Conservation (phyloP, 139 green algal species). For the Zygnema cylindricum region DNA sequence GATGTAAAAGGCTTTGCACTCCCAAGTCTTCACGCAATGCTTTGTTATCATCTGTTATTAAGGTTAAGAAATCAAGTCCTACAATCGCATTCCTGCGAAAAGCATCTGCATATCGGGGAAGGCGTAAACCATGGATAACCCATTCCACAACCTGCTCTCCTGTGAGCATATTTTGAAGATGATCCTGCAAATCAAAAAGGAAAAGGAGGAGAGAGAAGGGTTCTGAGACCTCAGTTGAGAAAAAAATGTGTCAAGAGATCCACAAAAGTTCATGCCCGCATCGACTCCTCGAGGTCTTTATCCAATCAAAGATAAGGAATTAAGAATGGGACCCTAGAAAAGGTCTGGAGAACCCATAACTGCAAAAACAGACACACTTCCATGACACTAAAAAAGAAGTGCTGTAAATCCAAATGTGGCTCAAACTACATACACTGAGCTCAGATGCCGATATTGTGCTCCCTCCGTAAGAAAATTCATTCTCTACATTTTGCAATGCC, state of each 20-base stretch:
- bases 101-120: conserved; percentile 56
- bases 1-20: conserved; percentile 48
- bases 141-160: conserved; percentile 54
- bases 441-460: conserved; percentile 44
- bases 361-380: conserved; percentile 7
- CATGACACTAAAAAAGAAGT: not conserved
- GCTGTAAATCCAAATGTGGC: not conserved
- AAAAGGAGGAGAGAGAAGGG: not conserved
- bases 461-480: conserved; percentile 35
- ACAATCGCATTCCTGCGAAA: conserved; percentile 53
- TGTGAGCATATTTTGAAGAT: conserved; percentile 54
- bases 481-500: not conserved
- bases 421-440: conserved; percentile 10
- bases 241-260: not conserved
- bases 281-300: not conserved
- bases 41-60: conserved; percentile 40
- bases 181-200: conserved; percentile 6
- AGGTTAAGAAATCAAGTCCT: conserved; percentile 50
- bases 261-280: not conserved
- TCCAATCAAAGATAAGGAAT: not conserved
- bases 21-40: conserved; percentile 44
- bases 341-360: not conserved
- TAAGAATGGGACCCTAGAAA: not conserved
- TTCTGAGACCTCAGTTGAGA: not conserved
- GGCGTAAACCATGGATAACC: conserved; percentile 50